Conservation (phyloP, 2,329 filamentous ascomycete genomes). For the Pestalotiopsis sp. region DNA sequence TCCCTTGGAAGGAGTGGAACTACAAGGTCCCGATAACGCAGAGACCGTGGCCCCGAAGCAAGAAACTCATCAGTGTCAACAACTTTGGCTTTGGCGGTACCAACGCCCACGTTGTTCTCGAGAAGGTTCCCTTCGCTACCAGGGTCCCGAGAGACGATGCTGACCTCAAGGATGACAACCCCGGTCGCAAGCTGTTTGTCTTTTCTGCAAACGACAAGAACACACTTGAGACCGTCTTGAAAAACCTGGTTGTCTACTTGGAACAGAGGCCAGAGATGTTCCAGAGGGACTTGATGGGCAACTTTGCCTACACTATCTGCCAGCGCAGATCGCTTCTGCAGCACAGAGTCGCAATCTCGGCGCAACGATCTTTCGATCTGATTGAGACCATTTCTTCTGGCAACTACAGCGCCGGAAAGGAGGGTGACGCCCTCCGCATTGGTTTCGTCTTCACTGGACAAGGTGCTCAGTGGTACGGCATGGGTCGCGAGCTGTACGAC, state of each 20-base stretch:
- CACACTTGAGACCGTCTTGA: conserved; percentile 35
- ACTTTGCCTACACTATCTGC: conserved; percentile 49
- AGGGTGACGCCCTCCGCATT: conserved; percentile 34
- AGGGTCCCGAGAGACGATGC: conserved; percentile 31
- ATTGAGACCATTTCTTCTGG: conserved; percentile 42
- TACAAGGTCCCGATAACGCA: conserved; percentile 44
- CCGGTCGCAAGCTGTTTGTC: conserved; percentile 40
- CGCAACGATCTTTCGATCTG: conserved; percentile 43
- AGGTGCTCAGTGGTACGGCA: conserved; percentile 40
- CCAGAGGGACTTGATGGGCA: conserved; percentile 42
- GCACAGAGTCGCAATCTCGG: conserved; percentile 44
- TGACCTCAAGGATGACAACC: conserved; percentile 30
- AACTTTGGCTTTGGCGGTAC: conserved; percentile 23
- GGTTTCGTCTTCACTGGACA: conserved; percentile 45
- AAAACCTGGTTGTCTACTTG: conserved; percentile 40
- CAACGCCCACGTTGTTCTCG: conserved; percentile 21
- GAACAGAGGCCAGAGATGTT: conserved; percentile 44
- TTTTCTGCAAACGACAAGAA: conserved; percentile 41
- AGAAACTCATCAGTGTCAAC: conserved; percentile 45
- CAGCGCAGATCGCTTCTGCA: conserved; percentile 43
- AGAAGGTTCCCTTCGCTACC: conserved; percentile 33
- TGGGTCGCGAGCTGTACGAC: conserved; percentile 41
- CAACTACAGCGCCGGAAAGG: conserved; percentile 35
- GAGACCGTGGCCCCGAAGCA: conserved; percentile 46
- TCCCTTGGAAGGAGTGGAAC: conserved; percentile 50